Base-by-base conservation (phyloP, 495 filamentous ascomycete species). In the Umbilicaria muhlenbergii region DNA sequence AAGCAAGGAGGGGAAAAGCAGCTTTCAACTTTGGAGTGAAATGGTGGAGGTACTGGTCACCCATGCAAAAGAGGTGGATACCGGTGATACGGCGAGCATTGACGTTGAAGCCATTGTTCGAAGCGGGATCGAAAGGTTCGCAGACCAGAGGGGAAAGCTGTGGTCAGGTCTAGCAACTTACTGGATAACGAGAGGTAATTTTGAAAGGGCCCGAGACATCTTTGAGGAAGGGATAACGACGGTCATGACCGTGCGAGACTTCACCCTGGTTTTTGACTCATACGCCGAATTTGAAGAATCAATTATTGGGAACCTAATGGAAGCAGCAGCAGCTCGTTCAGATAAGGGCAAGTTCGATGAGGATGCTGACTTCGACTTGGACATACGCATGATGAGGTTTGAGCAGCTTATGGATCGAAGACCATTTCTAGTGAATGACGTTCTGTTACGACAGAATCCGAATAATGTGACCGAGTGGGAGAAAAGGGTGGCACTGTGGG, bases 191-290 rank as follows among this genome's bases (percentile, higher is more conserved):
- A 82, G 77, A 53, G 87, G 86, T 28, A 84, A 83, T 50, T 95
- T 94, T 55, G 92, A 99, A 55, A 75, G 73, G 52, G 87, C 91
- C 0, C 67, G 91, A 50, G 91, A 99, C 62, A 71, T 93, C 16
- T 95, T 94, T 51, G 92, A 99, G 62, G 88, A 96, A 63, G 92
- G 87, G 37, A 85, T 96, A 49, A 94, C 84, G 21, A 96, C 91
- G 1, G 92, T 95, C 44, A 94, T 95, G 89, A 99, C 92, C 3
- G 86, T 96, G n/a, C 77, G 92, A 41, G 92, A 99, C 63, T 99
- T 99, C 53, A 92, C 89, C 0, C 72, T 95, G 36, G 77, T 96
- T 17, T 99, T 99, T 51, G 92, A 99, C 58, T 81, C 86, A 0
- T 99, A 99, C 55, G 77, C 80, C 34, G 92, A 99, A 59, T 94